phyloP scores from a whole-genome alignment of 768 basidiomycete species.

The Phylloporus sp. region DNA sequence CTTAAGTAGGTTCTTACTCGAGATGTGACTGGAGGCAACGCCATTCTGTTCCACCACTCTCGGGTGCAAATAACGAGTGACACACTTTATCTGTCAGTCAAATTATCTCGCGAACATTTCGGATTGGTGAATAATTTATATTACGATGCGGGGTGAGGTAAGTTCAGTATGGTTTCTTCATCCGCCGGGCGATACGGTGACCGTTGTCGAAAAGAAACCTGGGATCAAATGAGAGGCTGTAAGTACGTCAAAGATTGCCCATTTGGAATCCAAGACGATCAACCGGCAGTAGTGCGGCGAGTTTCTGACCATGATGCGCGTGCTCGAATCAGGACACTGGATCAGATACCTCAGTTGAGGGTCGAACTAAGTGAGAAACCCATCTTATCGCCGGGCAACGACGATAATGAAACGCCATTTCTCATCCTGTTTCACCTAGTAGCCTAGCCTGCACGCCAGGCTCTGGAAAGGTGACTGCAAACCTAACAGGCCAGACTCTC shows the following conservation, averaged over 20 bases:
- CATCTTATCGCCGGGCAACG: neutral
- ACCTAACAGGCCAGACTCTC: neutral
- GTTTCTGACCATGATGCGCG: neutral
- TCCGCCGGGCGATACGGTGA: neutral
- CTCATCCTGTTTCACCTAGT: neutral
- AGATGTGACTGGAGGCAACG: neutral
- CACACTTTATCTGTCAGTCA: neutral
- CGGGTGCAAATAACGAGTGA: no score
- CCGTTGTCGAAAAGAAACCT: no score
- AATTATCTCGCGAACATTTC: neutral
- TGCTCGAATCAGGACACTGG: neutral
- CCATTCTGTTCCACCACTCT: no score
- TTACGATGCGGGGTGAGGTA: neutral
- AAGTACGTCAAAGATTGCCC: neutral
- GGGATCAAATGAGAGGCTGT: neutral
- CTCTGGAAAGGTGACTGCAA: neutral
- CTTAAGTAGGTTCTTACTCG: neutral
- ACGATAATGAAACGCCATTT: neutral
- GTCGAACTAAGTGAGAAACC: neutral
- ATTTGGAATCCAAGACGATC: conserved; percentile 9
- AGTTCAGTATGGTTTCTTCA: neutral
- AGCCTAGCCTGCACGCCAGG: no score
- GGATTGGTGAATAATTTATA: neutral
- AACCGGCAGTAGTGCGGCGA: conserved; percentile 5
- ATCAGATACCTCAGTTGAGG: neutral